Conservation (phyloP, 768 basidiomycete species). For the Tulasnella sp. region DNA sequence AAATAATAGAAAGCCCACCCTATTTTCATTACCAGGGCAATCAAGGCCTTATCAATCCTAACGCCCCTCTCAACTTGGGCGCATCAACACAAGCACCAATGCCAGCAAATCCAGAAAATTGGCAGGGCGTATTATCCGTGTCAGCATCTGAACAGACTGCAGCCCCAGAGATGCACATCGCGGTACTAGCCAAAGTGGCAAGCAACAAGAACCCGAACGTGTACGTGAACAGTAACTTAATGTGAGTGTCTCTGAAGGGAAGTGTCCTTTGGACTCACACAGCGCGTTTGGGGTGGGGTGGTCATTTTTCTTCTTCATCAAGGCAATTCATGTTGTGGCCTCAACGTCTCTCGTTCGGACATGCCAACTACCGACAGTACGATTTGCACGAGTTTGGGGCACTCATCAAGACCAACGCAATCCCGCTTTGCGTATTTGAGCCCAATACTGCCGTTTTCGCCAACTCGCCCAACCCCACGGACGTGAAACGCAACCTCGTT, state of each 20-base stretch:
- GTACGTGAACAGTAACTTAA: too few species aligned
- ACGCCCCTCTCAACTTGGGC: background rate
- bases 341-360: background rate
- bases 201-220: background rate
- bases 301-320: background rate
- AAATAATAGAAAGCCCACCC: too few species aligned
- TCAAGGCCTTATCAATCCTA: background rate
- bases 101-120: too few species aligned
- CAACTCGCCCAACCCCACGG: background rate
- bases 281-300: too few species aligned
- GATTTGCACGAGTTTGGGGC: background rate
- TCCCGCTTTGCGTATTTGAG: slow-evolving; percentile 8
- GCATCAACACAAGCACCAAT: too few species aligned
- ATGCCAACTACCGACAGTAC: background rate
- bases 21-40: too few species aligned
- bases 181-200: background rate
- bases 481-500: background rate
- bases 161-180: too few species aligned
- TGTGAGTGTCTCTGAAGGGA: too few species aligned
- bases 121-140: too few species aligned
- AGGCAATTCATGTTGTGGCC: slow-evolving; percentile 12
- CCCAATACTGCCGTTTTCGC: background rate
- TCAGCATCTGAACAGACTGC: too few species aligned
- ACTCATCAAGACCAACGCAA: slow-evolving; percentile 8
- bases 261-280: too few species aligned